Base-by-base conservation (phyloP, 345 rosid genomes). In the Sonneratia alba region DNA sequence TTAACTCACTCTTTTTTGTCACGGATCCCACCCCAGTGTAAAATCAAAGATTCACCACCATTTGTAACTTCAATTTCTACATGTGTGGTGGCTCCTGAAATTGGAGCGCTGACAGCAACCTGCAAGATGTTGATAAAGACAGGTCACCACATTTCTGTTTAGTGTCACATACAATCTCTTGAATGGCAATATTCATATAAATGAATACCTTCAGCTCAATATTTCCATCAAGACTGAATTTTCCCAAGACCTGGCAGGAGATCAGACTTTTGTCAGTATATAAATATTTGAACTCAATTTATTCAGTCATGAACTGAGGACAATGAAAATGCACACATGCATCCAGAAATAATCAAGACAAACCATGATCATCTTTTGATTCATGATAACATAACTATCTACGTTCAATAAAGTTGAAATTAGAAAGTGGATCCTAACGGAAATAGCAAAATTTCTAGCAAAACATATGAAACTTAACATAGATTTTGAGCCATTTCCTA, bases 1-100 rank as follows among this genome's bases (percentile, higher is more conserved):
- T 69, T 65, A 70, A 76, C 92, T 81, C 83, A 95, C 99, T 82
- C 91, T 49, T 81, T 85, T 74, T 76, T 82, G 81, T 87, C 94
- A 38, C 75, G 81, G 75, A 92, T 78, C 22, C 73, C 96, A 69
- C 98, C 99, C 98, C 99, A 95, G 78, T 95, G 99, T 43, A 95
- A 87, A 68, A 89, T 73, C 84, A 95, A 82, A 38, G 98, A 84
- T 71, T 88, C 88, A 69, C 88, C 86, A 68, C 75, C 72, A 74
- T 85, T 77, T 21, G 80, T 77, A 34, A 90, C 84, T 76, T 87
- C 86, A 81, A 95, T 74, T 81, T 84, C 81, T 34, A 90, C 83
- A 78, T 75, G 80, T 43, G 77, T 86, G 40, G 73, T 57, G 72
- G 79, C 79, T 40, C 79, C 87, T 10, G 83, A 32, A 70, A 68